Conservation (phyloP, 202 grass and related monocot species). For the Setaria viridis region DNA sequence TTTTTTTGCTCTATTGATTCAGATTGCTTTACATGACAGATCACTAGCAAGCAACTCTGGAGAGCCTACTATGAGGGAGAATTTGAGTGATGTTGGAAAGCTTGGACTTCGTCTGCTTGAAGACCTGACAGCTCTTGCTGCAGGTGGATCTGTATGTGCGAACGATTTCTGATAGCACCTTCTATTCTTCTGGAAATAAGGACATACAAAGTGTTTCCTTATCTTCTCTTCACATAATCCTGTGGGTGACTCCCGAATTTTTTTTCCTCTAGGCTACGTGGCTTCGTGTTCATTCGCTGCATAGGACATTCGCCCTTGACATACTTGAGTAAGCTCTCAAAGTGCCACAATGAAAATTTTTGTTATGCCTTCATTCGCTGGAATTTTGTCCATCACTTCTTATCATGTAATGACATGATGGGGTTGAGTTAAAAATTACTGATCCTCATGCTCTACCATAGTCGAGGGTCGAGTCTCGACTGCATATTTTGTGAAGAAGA, state of each 20-base stretch:
- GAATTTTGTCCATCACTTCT: not conserved
- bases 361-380: not conserved
- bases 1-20: conserved; percentile 45
- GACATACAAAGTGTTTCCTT: conserved; percentile 25
- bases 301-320: conserved; percentile 94
- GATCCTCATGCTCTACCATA: conserved; percentile 9
- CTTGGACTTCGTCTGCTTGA: conserved; percentile 93
- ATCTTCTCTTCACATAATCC: conserved; percentile 39
- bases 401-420: conserved; percentile 22
- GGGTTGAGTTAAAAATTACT: conserved; percentile 23
- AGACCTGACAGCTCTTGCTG: conserved; percentile 99
- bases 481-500: conserved; percentile 7
- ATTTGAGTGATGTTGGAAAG: conserved; percentile 81
- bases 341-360: conserved; percentile 13
- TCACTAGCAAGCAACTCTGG: conserved; percentile 52
- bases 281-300: conserved; percentile 82
- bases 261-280: conserved; percentile 68
- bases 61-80: conserved; percentile 55
- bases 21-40: conserved; percentile 54
- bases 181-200: conserved; percentile 37
- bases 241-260: conserved; percentile 27
- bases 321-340: conserved; percentile 85
- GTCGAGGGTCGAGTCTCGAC: conserved; percentile 7
- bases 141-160: conserved; percentile 99
- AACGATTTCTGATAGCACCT: conserved; percentile 51